Percentiles rank a stretch among this genome's conserved stretches.
Evolutionary conservation across 1,139 yeast genomes (phyloP).

Genomic region (Nakaseomyces kungkrabaensis): DNA sequence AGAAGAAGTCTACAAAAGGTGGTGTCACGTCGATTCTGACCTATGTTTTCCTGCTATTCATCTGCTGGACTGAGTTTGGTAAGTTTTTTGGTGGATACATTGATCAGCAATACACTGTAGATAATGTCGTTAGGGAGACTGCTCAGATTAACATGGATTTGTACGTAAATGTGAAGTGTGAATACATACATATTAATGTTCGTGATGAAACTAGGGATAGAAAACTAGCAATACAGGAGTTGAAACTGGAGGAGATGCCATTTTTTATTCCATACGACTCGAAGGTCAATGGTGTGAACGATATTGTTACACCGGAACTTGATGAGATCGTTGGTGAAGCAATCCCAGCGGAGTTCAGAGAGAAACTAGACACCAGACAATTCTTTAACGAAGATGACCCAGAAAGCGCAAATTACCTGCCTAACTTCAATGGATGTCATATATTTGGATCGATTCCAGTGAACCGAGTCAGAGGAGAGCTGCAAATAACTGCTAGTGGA

Average conservation of each 20-base stretch:
- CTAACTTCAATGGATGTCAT: slow-evolving; percentile 53
- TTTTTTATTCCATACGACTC: slow-evolving; percentile 46
- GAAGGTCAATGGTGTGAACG: slow-evolving; percentile 37
- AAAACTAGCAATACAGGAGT: slow-evolving; percentile 63
- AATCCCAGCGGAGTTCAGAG: slow-evolving; percentile 52
- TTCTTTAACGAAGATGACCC: slow-evolving; percentile 22
- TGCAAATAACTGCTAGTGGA: slow-evolving; percentile 75
- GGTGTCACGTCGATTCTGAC: slow-evolving; percentile 66
- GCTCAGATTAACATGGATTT: slow-evolving; percentile 70
- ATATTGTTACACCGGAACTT: slow-evolving; percentile 52
- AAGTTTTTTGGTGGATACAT: slow-evolving; percentile 75
- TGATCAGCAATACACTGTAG: slow-evolving; percentile 70
- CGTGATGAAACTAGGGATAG: slow-evolving; percentile 71
- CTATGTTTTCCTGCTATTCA: slow-evolving; percentile 48
- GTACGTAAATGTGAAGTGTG: slow-evolving; percentile 79
- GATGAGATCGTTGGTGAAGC: slow-evolving; percentile 59
- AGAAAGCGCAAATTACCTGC: slow-evolving; percentile 9
- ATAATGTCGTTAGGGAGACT: slow-evolving; percentile 47
- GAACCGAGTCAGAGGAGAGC: slow-evolving; percentile 75
- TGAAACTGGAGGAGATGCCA: slow-evolving; percentile 54
- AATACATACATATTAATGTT: slow-evolving; percentile 62
- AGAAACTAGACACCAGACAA: slow-evolving; percentile 19
- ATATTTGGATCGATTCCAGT: slow-evolving; percentile 82
- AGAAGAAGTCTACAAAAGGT: slow-evolving; percentile 66
- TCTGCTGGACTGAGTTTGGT: slow-evolving; percentile 82